phyloP scores from a whole-genome alignment of 805 yeast genomes.

The Ogataea philodendri region DNA sequence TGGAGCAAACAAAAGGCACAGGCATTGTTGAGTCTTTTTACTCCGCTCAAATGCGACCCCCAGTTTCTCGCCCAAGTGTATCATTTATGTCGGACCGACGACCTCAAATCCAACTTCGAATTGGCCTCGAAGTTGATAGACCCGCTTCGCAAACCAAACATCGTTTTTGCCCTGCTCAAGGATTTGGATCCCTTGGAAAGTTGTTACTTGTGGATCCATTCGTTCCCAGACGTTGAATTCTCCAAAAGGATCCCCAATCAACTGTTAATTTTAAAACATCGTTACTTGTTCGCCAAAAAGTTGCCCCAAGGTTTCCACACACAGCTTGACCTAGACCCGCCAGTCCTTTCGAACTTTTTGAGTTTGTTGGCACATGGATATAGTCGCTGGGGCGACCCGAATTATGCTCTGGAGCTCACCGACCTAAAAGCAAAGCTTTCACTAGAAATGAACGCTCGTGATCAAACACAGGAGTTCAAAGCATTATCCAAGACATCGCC shows the following conservation, averaged over 20 bases:
- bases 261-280: conserved; percentile 15
- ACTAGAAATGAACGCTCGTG: conserved; percentile 14
- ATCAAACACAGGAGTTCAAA: conserved; percentile 22
- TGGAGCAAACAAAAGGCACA: neutral
- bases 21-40: neutral
- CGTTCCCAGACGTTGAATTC: conserved; percentile 8
- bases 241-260: conserved; percentile 13
- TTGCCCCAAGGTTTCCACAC: conserved; percentile 13
- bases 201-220: conserved; percentile 12
- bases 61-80: conserved; percentile 9
- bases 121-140: conserved; percentile 8
- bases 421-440: conserved; percentile 11
- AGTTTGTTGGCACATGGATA: conserved; percentile 23
- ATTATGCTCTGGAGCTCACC: conserved; percentile 14
- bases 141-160: conserved; percentile 3
- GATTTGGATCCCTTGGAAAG: conserved; percentile 8
- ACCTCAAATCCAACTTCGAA: conserved; percentile 4
- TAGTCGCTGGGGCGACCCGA: conserved; percentile 25
- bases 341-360: conserved; percentile 12
- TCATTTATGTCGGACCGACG: conserved; percentile 3
- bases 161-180: conserved; percentile 12
- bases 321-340: conserved; percentile 6
- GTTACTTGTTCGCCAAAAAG: conserved; percentile 11
- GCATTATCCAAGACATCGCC: conserved; percentile 6
- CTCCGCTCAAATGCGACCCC: conserved; percentile 6